Base-by-base conservation (phyloP, 108 stramenopile genomes). In the Parietichytrium sp. region DNA sequence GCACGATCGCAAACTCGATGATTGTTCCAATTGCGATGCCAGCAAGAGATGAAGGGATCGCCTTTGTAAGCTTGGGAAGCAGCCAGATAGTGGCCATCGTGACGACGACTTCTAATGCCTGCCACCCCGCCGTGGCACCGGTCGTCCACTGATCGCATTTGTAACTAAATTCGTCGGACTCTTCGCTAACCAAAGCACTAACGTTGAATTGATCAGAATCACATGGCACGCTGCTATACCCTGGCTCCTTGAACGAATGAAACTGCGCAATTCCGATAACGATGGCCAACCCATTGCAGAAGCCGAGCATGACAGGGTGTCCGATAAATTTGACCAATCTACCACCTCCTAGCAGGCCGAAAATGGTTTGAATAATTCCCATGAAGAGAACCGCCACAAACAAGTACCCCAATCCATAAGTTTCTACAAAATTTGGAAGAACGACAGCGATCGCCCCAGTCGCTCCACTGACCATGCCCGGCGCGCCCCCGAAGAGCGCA, bases 241-340 rank as follows among this genome's bases (percentile, higher is more conserved):
- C 80, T 18, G 86, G 72, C 15, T 30, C 48, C 72, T 89, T 81
- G 85, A 95, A 96, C 80, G 92, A 91, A 8, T 81, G 84, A 77
- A 95, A 80, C 82, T 96, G 95, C 13, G 94, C 93, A 72, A 89
- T 88, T n/a, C 91, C 84, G 90, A 96, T 93, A 47, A 96, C 93
- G 3, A 95, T 54, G n/a, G 93, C 90, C 52, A 96, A 84, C 27
- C 95, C 94, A 82, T 95, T 95, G 26, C 93, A 93, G 82, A 96
- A 96, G 1, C 94, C 94, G 18, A 95, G 54, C 93, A 96, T 96
- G 47, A 95, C 94, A 29, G 93, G 92, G 55, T 93, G 94, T 1
- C 94, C 93, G 13, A 96, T 89, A 20, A 95, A 77, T 2, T 91
- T 85, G 48, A 96, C 91, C 30, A 94, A 85, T 79, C 92, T 92